These are phyloP conservation scores for Epichloe uncinata DNA, from an alignment of 2,329 filamentous ascomycete genomes.

Conservation along the genomic window DNA sequence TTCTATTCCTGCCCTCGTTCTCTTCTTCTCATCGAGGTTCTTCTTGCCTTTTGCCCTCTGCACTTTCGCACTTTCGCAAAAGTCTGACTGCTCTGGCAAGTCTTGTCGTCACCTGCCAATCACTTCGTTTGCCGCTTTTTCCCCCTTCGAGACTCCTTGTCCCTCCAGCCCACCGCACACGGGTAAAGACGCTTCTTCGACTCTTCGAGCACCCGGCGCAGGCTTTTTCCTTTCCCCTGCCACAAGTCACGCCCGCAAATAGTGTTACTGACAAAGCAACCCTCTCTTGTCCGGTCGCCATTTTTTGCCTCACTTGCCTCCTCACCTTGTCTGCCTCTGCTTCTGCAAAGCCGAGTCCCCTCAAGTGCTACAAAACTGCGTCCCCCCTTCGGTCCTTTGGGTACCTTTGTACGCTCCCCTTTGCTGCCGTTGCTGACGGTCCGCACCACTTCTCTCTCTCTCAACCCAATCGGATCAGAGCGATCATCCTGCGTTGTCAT, in stretches of 20 bases:
- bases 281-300: conserved; percentile 1
- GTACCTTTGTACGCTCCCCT: conserved; percentile 1
- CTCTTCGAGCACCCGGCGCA: conserved; percentile 2
- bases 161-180: neutral
- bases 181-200: conserved; percentile 2
- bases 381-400: neutral
- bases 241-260: neutral
- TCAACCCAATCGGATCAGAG: conserved; percentile 1
- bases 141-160: neutral
- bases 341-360: conserved; percentile 1
- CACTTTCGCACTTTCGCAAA: neutral
- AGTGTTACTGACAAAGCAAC: conserved; percentile 5
- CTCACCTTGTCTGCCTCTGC: neutral
- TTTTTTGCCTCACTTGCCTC: conserved; percentile 2
- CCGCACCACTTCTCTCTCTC: neutral
- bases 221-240: neutral
- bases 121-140: neutral
- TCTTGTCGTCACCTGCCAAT: neutral
- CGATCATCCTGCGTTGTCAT: conserved; percentile 1
- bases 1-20: neutral
- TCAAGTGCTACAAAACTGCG: conserved; percentile 1
- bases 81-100: neutral
- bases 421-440: neutral
- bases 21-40: neutral
- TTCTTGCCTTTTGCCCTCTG: neutral